Conservation (phyloP, 139 green algal species). For the Chlorella sp. region DNA sequence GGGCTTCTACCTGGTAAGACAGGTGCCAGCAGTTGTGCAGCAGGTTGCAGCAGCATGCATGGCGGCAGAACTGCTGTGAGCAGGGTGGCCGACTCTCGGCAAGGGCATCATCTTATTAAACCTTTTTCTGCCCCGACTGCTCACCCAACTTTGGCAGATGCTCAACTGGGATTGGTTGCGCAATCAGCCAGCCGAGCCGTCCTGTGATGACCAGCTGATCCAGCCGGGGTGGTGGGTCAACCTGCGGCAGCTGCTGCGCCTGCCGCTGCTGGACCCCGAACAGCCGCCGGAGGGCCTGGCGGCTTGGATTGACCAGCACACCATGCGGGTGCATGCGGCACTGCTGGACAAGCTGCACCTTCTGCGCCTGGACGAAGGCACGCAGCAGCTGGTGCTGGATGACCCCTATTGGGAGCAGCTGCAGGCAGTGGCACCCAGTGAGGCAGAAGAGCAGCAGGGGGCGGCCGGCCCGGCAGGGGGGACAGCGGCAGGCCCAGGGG, state of each 20-base stretch:
- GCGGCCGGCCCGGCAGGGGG: not conserved
- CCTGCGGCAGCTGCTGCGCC: slow-evolving; percentile 18
- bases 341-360: slow-evolving; percentile 40
- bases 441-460: not conserved
- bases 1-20: slow-evolving; percentile 48
- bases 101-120: no score
- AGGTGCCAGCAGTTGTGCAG: not conserved
- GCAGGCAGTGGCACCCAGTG: not conserved
- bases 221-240: slow-evolving; percentile 42
- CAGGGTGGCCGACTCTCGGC: no score
- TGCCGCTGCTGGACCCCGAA: slow-evolving; percentile 36
- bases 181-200: slow-evolving; percentile 31
- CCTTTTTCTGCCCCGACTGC: not conserved
- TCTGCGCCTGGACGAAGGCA: slow-evolving; percentile 9
- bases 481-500: not conserved
- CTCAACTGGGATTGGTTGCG: slow-evolving; percentile 51
- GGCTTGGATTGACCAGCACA: slow-evolving; percentile 43
- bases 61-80: no score
- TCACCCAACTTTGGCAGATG: slow-evolving; percentile 22
- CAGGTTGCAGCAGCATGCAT: not conserved
- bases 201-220: not conserved
- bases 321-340: slow-evolving; percentile 36
- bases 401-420: slow-evolving; percentile 41
- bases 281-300: slow-evolving; percentile 9
- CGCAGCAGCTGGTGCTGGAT: slow-evolving; percentile 22